phyloP scores from a whole-genome alignment of 257 asterid genomes.

The Nicotiana obtusifolia region DNA sequence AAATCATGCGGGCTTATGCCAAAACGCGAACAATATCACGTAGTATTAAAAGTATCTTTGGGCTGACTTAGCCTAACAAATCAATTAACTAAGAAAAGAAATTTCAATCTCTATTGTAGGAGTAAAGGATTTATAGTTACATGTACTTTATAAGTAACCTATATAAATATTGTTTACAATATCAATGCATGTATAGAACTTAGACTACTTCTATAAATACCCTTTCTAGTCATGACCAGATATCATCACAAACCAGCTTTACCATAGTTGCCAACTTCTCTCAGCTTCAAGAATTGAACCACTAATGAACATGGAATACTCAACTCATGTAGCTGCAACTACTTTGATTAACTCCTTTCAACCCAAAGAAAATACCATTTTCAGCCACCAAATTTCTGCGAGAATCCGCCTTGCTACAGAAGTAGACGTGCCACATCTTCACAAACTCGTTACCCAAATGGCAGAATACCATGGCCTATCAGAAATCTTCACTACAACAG shows the following conservation, averaged over 20 bases:
- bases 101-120: too few relatives aligned
- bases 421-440: not conserved
- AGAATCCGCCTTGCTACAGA: constrained; percentile 1
- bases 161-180: not conserved
- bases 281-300: not conserved
- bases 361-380: not conserved
- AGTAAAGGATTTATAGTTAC: too few relatives aligned
- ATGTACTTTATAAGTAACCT: too few relatives aligned
- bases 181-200: not conserved
- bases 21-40: too few relatives aligned
- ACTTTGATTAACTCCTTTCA: not conserved
- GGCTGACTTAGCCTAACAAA: too few relatives aligned
- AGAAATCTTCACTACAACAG: not conserved
- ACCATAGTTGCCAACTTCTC: not conserved
- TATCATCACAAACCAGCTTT: not conserved
- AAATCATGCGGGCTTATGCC: too few relatives aligned
- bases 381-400: not conserved
- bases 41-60: too few relatives aligned
- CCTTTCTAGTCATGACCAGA: not conserved
- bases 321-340: not conserved
- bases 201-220: not conserved
- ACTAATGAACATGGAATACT: not conserved
- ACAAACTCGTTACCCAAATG: constrained; percentile 2
- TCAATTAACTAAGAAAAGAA: too few relatives aligned
- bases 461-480: constrained; percentile 7